Evolutionary conservation across 768 basidiomycete genomes (phyloP).

Genomic region (Harrya chromipes): DNA sequence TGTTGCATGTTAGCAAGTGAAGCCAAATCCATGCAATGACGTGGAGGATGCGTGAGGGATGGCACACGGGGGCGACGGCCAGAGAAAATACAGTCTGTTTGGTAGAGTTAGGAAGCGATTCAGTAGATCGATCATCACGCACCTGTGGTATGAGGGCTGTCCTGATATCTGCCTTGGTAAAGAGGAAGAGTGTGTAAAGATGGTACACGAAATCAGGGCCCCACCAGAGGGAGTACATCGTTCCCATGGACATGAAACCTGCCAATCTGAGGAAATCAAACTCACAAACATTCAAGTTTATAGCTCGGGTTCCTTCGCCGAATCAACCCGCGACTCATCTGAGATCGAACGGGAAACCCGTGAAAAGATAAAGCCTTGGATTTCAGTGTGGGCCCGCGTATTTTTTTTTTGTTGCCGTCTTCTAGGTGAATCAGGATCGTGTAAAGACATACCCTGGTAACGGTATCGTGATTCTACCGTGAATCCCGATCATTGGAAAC

Average conservation of each 20-base stretch:
- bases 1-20: constrained; percentile 38
- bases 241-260: background rate
- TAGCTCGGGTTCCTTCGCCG: no score
- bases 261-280: no score
- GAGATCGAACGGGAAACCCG: no score
- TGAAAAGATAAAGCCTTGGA: no score
- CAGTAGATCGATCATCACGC: background rate
- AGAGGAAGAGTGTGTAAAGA: constrained; percentile 21
- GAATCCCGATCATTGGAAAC: no score
- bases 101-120: background rate
- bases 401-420: no score
- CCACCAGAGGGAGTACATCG: background rate
- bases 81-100: constrained; percentile 31
- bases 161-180: constrained; percentile 20
- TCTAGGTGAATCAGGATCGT: no score
- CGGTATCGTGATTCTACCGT: no score
- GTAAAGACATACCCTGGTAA: no score
- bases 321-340: no score
- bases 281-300: no score
- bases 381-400: no score
- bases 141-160: constrained; percentile 20
- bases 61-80: constrained; percentile 21
- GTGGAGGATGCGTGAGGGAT: constrained; percentile 14
- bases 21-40: constrained; percentile 41
- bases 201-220: constrained; percentile 7